Evolutionary conservation across 148 eudicot genomes (phyloP), one percentile per base, ranked within the genome.

Genomic region (Vaccinium macrocarpon): DNA sequence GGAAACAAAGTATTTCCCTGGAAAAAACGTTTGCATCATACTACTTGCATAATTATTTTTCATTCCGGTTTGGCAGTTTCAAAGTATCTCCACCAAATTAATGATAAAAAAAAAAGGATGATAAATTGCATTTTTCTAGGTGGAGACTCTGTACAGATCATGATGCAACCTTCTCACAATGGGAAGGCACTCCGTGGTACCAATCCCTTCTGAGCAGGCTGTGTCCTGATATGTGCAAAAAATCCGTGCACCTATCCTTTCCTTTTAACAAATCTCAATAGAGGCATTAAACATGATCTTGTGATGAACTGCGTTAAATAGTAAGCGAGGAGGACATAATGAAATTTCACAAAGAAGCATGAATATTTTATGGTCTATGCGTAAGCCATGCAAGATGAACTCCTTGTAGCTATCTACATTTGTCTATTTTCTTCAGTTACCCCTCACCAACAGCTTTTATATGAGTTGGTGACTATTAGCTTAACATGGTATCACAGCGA

Each of bases 21-120:
- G 82, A 19, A 16, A 23, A 53, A 79, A 79, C 6, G 1, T 57
- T 81, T 7, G 68, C 42, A 62, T 81, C 38, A 81, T 6, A 81
- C 14, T 9, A 79, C 9, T 4, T 23, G 48, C 29, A 80, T 3
- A 52, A n/a, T 4, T 10, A 57, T 80, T 38, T 38, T 57, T 21
- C 27, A 57, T 59, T 74, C 25, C 13, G 19, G 8, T 62, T 59
- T 61, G 38, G 38, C 38, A 3, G 38, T 35, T 35, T 35, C 51
- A 13, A 62, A n/a, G 38, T 80, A 38, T 61, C 73, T 61, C 82
- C 27, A 80, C 49, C 53, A 50, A 61, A 42, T 48, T n/a, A 61
- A 59, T 59, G 72, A 51, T 61, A 56, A 81, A n/a, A 62, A n/a
- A 62, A 81, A 21, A 59, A 21, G 72, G 72, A 23, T 0, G 19